phyloP scores from a whole-genome alignment of 2,329 filamentous ascomycete species.

The Apiospora kogelbergensis region DNA sequence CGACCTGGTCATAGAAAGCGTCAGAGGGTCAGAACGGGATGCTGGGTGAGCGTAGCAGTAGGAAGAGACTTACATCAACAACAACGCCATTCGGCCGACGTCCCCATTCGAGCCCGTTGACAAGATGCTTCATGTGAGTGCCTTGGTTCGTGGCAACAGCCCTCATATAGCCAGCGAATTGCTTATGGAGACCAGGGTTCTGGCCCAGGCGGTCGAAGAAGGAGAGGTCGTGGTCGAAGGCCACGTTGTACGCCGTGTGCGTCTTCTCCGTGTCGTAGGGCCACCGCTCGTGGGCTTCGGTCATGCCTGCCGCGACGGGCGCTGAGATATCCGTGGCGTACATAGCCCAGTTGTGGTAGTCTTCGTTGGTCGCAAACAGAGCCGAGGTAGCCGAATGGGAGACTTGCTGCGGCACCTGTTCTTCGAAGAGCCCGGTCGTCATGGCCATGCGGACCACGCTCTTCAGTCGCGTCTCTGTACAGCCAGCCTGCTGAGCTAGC shows the following conservation, averaged over 20 bases:
- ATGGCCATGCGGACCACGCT: conserved; percentile 33
- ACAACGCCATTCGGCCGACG: conserved; percentile 29
- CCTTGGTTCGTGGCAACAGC: conserved; percentile 28
- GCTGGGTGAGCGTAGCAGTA: no score
- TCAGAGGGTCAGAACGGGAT: background rate
- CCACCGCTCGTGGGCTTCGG: conserved; percentile 1
- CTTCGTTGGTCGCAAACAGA: conserved; percentile 19
- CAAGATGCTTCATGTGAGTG: conserved; percentile 29
- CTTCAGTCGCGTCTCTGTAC: conserved; percentile 4
- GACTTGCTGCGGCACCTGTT: conserved; percentile 23
- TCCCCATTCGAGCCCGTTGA: conserved; percentile 37
- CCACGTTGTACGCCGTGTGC: conserved; percentile 22
- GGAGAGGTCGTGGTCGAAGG: conserved; percentile 15
- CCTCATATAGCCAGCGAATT: conserved; percentile 30
- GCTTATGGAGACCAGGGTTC: conserved; percentile 18
- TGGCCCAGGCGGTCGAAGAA: conserved; percentile 28
- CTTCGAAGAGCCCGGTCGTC: conserved; percentile 30
- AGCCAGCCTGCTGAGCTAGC: conserved; percentile 10
- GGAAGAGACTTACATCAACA: conserved; percentile 15
- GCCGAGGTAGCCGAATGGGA: conserved; percentile 31
- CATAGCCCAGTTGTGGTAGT: conserved; percentile 25
- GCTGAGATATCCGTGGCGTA: conserved; percentile 22
- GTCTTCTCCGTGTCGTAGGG: background rate
- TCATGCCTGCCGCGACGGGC: background rate
- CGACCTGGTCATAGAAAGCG: conserved; percentile 21